Conservation (phyloP, 441 rosid species). For the Erodium texanum region DNA sequence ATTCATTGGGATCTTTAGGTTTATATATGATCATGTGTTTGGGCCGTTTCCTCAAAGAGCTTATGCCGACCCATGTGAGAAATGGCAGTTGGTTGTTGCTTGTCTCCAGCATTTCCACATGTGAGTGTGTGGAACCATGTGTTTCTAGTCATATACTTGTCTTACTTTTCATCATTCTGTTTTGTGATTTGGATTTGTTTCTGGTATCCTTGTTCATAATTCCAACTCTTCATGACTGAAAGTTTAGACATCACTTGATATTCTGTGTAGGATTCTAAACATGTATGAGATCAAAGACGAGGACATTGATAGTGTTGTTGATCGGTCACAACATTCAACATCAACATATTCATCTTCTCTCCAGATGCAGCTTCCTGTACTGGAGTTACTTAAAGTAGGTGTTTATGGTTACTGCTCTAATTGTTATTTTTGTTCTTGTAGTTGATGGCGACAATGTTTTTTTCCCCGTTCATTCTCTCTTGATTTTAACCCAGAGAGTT, state of each 20-base stretch:
- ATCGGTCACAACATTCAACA: conserved; percentile 40
- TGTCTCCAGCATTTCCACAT: conserved; percentile 94
- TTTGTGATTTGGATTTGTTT: neutral
- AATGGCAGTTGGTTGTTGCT: conserved; percentile 88
- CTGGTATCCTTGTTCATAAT: neutral
- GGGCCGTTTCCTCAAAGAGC: conserved; percentile 98
- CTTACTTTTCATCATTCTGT: conserved; percentile 2
- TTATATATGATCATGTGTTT: conserved; percentile 83
- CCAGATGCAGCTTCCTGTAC: conserved; percentile 75
- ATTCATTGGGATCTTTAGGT: conserved; percentile 86
- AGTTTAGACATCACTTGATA: conserved; percentile 2
- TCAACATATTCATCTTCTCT: conserved; percentile 45
- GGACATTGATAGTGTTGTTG: conserved; percentile 58
- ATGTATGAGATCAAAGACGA: conserved; percentile 79
- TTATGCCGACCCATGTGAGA: conserved; percentile 86
- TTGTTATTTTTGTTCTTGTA: neutral
- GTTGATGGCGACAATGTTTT: neutral
- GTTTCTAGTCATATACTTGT: conserved; percentile 1
- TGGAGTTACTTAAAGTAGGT: conserved; percentile 84
- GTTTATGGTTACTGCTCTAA: conserved; percentile 12
- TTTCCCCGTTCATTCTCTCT: neutral
- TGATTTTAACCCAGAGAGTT: neutral
- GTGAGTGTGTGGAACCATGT: conserved; percentile 32
- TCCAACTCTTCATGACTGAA: conserved; percentile 6
- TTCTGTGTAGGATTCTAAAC: conserved; percentile 61